These are phyloP conservation scores for Dactylorhiza incarnata DNA, from an alignment of 106 monocot species.

Conservation along the genomic window DNA sequence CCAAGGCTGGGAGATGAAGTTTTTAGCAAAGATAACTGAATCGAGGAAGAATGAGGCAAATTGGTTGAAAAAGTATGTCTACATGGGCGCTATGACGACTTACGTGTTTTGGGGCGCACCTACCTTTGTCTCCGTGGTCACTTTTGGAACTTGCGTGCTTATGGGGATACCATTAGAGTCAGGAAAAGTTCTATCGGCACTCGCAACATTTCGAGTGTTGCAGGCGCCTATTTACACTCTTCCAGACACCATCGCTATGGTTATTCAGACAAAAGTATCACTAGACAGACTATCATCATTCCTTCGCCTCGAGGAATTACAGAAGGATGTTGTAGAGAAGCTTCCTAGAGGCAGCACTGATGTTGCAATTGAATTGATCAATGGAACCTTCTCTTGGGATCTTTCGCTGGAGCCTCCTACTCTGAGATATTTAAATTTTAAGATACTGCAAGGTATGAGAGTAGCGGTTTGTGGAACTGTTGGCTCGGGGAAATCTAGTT, in stretches of 20 bases:
- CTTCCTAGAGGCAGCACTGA: constrained; percentile 45
- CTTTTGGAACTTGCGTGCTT: constrained; percentile 76
- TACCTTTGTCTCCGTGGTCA: constrained; percentile 75
- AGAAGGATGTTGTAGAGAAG: constrained; percentile 43
- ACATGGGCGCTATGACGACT: constrained; percentile 43
- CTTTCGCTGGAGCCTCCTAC: constrained; percentile 43
- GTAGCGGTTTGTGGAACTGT: constrained; percentile 90
- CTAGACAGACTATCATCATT: constrained; percentile 75
- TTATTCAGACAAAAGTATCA: constrained; percentile 86
- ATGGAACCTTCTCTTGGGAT: constrained; percentile 79
- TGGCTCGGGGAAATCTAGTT: constrained; percentile 82
- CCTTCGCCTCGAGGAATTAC: constrained; percentile 66
- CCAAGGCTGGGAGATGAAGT: constrained; percentile 98
- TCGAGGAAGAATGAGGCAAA: constrained; percentile 51
- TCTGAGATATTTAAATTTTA: constrained; percentile 60
- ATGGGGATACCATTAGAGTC: constrained; percentile 80
- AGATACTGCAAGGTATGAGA: constrained; percentile 48
- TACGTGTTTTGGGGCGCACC: constrained; percentile 73
- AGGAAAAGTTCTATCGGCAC: constrained; percentile 84
- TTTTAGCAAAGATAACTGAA: constrained; percentile 62
- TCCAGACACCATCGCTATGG: constrained; percentile 64
- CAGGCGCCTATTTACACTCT: constrained; percentile 77
- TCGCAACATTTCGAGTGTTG: constrained; percentile 84
- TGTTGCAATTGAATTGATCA: constrained; percentile 45
- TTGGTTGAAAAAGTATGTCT: constrained; percentile 74